A percentile compares a stretch with the other conserved stretches of the same genome.
These are phyloP conservation scores for Taphrina betulina DNA, from an alignment of 1,139 yeast species.

Conservation along the genomic window DNA sequence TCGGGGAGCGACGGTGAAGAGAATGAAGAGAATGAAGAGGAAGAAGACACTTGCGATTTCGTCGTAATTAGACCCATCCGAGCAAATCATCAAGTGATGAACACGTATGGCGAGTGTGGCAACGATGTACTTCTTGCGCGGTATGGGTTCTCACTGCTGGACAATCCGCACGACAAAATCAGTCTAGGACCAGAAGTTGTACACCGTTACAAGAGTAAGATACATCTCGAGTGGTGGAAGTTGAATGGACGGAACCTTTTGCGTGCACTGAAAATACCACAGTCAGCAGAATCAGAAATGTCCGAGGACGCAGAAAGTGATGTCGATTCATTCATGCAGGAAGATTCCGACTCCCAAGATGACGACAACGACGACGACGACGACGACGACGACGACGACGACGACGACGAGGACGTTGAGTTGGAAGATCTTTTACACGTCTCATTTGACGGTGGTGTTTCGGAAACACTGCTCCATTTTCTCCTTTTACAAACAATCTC, in stretches of 20 bases:
- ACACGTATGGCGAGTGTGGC: conserved; percentile 72
- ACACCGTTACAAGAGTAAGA: neutral
- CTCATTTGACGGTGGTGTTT: neutral
- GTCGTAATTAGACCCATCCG: conserved; percentile 60
- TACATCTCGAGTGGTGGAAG: conserved; percentile 4
- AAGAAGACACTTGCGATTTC: conserved; percentile 45
- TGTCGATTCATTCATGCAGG: neutral
- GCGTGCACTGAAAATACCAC: neutral
- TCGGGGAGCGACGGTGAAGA: conserved; percentile 42
- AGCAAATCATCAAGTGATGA: conserved; percentile 64
- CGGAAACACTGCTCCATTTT: neutral
- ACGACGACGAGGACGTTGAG: neutral
- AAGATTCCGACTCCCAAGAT: neutral
- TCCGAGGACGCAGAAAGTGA: neutral
- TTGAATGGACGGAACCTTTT: conserved; percentile 9
- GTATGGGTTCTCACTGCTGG: conserved; percentile 67
- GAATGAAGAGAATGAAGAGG: conserved; percentile 41
- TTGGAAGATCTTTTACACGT: neutral
- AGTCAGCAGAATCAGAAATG: neutral
- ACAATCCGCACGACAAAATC: conserved; percentile 60
- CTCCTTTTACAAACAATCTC: neutral
- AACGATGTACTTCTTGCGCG: conserved; percentile 66
- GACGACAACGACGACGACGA: neutral
- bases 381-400: neutral
- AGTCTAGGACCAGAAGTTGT: conserved; percentile 10